Evolutionary conservation across 345 rosid genomes (phyloP).

Genomic region (Aurinia saxatilis): DNA sequence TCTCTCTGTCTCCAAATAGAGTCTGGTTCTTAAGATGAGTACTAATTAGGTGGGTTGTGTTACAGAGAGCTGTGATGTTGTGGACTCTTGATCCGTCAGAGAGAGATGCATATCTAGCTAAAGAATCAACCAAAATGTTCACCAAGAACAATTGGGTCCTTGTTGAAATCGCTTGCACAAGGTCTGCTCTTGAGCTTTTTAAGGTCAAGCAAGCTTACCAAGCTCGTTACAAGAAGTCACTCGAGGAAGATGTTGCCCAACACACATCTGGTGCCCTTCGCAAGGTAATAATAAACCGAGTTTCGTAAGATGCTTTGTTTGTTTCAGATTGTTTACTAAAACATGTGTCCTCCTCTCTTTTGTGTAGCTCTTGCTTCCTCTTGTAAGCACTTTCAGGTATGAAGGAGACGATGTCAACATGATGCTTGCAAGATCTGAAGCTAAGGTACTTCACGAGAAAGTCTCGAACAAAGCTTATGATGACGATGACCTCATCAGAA

Average conservation of each 20-base stretch:
- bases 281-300: conserved; percentile 36
- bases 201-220: conserved; percentile 65
- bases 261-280: conserved; percentile 61
- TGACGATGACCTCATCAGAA: conserved; percentile 83
- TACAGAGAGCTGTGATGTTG: conserved; percentile 44
- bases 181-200: conserved; percentile 48
- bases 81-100: conserved; percentile 71
- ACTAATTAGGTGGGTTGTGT: background rate
- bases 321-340: too few species aligned
- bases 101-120: conserved; percentile 58
- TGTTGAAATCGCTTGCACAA: conserved; percentile 75
- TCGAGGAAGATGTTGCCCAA: conserved; percentile 79
- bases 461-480: conserved; percentile 57
- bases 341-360: too few species aligned
- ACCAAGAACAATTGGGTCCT: conserved; percentile 70
- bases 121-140: conserved; percentile 65
- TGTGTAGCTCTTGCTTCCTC: conserved; percentile 78
- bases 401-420: conserved; percentile 83
- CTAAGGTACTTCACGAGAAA: conserved; percentile 81
- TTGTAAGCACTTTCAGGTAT: conserved; percentile 65
- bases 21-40: background rate
- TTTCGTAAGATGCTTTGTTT: too few species aligned
- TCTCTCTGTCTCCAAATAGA: background rate
- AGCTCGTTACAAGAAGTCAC: conserved; percentile 59
- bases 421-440: conserved; percentile 73